phyloP scores from a whole-genome alignment of 805 yeast species.

The Saturnispora sekii region DNA sequence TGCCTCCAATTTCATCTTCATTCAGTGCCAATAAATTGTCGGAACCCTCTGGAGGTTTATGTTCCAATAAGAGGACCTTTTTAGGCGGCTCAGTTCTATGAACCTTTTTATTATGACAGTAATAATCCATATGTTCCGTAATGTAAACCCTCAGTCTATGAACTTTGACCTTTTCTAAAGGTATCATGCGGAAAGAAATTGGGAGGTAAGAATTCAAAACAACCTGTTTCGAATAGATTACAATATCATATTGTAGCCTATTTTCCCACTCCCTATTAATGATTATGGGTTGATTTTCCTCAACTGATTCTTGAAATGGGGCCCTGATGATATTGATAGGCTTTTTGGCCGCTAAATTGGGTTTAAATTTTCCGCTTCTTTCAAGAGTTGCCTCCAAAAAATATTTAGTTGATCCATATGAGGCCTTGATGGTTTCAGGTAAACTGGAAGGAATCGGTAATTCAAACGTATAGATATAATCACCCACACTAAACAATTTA shows the following conservation, averaged over 20 bases:
- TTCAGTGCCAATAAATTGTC: slow-evolving; percentile 38
- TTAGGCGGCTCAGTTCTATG: slow-evolving; percentile 88
- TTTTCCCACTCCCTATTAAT: slow-evolving; percentile 92
- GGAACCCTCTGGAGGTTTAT: slow-evolving; percentile 46
- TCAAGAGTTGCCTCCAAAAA: slow-evolving; percentile 58
- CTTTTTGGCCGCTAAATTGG: slow-evolving; percentile 53
- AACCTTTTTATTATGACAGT: slow-evolving; percentile 73
- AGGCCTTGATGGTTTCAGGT: slow-evolving; percentile 71
- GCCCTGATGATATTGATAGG: slow-evolving; percentile 65
- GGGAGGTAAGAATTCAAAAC: slow-evolving; percentile 80
- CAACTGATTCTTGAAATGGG: slow-evolving; percentile 68
- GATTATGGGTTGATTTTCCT: slow-evolving; percentile 88
- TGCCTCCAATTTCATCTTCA: slow-evolving; percentile 48
- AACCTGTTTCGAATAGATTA: slow-evolving; percentile 82
- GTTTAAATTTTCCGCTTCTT: slow-evolving; percentile 78
- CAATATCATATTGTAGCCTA: slow-evolving; percentile 79
- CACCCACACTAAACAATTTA: slow-evolving; percentile 67
- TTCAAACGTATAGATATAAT: slow-evolving; percentile 87
- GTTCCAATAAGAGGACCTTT: slow-evolving; percentile 73
- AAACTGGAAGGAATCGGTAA: slow-evolving; percentile 71
- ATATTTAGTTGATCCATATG: slow-evolving; percentile 76
- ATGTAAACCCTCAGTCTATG: slow-evolving; percentile 80
- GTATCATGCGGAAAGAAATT: slow-evolving; percentile 71
- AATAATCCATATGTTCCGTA: slow-evolving; percentile 87
- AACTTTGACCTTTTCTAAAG: slow-evolving; percentile 76